Evolutionary conservation across 1,284 basidiomycete species (phyloP), one percentile per base, ranked within the genome.

Genomic region (Anthracocystis panici-leucophaei): DNA sequence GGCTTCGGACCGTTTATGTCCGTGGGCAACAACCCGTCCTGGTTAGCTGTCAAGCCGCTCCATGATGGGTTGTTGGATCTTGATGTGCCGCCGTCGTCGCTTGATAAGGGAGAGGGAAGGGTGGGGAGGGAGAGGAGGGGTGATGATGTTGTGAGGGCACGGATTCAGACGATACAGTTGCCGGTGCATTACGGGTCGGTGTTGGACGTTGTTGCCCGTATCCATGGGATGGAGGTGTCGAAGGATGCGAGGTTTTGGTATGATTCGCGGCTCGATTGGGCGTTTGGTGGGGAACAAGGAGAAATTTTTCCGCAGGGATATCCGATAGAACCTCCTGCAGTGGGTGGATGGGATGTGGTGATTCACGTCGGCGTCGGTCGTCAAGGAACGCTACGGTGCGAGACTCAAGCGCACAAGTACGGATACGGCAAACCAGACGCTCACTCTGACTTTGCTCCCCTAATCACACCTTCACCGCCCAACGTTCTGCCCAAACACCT

Each of bases 1-100:
- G 77, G 77, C 0, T 78, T 70, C 14, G 74, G 73, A 3, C 74
- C 74, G 18, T 78, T 78, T 29, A 69, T 57, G 65, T 46, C 53
- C 5, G 41, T 76, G 0, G 59, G 52, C 6, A 25, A 49, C 12
- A 78, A 78, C 35, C 77, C 77, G 10, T 78, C 77, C 0, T 78
- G 77, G 77, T 44, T 74, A 0, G 74, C 77, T 1, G 77, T 78
- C 1, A 57, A 63, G 27, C 63, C 65, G 11, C 49, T 78, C 1
- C 74, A 76, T 42, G 49, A 65, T 18, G 50, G 53, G 1, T 7
- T 48, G 16, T 64, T 78, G 5, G 61, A 70, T 50, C 57, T 75
- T 5, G 3, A 21, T 5, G 2, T 9, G 3, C 9, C 55, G 1
- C 9, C 55, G 2, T 62, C 60, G 0, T 33, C 11, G 2, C 27